Conservation (phyloP, 495 filamentous ascomycete genomes). For the Neurospora hispaniola region DNA sequence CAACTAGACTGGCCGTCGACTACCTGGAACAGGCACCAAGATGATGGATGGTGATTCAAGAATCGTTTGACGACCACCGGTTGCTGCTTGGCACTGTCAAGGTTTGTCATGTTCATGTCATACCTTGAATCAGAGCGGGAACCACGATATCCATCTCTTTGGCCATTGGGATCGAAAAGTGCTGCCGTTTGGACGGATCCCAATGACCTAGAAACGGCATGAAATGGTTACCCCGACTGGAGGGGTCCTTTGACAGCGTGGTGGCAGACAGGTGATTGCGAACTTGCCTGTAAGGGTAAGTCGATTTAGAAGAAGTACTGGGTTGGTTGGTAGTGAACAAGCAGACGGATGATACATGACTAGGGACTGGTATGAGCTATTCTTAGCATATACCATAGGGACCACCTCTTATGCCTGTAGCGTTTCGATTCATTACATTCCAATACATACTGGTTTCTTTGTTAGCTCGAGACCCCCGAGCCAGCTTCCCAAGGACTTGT, state of each 20-base stretch:
- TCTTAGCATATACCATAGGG: slow-evolving; percentile 32
- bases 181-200: not conserved
- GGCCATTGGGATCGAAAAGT: not conserved
- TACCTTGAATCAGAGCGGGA: not conserved
- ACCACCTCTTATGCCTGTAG: slow-evolving; percentile 29
- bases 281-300: slow-evolving; percentile 3
- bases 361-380: slow-evolving; percentile 20
- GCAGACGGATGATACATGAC: slow-evolving; percentile 19
- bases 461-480: too few relatives aligned
- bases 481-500: too few relatives aligned
- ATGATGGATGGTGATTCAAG: not conserved
- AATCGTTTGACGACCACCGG: slow-evolving; percentile 14
- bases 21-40: not conserved
- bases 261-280: slow-evolving; percentile 4
- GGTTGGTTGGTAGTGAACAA: slow-evolving; percentile 8
- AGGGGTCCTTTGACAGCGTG: slow-evolving; percentile 19
- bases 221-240: not conserved
- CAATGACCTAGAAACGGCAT: not conserved
- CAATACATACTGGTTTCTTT: too few relatives aligned
- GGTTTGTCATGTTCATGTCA: slow-evolving; percentile 29
- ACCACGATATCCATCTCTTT: not conserved
- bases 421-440: slow-evolving; percentile 24
- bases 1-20: slow-evolving; percentile 18
- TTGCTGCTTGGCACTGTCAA: slow-evolving; percentile 6
- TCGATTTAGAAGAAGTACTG: slow-evolving; percentile 8